phyloP scores from a whole-genome alignment of 78 protist genomes.

The Protostelium mycophagum region DNA sequence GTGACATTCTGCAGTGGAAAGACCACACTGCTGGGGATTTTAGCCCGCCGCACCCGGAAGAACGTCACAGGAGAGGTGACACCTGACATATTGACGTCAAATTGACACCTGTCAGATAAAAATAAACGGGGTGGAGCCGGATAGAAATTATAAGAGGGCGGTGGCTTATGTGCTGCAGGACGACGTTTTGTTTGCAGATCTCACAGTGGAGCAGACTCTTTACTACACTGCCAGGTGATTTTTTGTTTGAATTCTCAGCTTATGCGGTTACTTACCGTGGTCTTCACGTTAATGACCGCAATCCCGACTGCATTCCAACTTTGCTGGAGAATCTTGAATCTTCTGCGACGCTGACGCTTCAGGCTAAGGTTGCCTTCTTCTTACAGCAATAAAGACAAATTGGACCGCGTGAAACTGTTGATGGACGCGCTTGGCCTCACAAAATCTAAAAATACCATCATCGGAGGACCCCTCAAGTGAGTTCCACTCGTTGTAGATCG shows the following conservation, averaged over 20 bases:
- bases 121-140: slow-evolving; percentile 33
- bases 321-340: not conserved
- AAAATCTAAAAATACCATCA: slow-evolving; percentile 2
- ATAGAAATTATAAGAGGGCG: slow-evolving; percentile 18
- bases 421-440: not conserved
- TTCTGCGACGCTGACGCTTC: not conserved
- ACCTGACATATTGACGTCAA: too few relatives aligned
- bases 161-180: slow-evolving; percentile 47
- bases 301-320: too few relatives aligned
- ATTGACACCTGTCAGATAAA: too few relatives aligned
- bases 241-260: too few relatives aligned
- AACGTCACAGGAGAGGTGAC: slow-evolving; percentile 27
- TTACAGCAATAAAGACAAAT: slow-evolving; percentile 5
- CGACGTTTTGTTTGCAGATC: slow-evolving; percentile 18
- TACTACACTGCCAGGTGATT: slow-evolving; percentile 29
- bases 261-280: too few relatives aligned
- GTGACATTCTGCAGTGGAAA: slow-evolving; percentile 23
- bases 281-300: too few relatives aligned
- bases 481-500: slow-evolving; percentile 26
- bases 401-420: slow-evolving; percentile 7
- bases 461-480: slow-evolving; percentile 17
- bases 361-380: slow-evolving; percentile 1
- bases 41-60: slow-evolving; percentile 35
- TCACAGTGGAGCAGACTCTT: slow-evolving; percentile 22
- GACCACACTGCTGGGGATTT: slow-evolving; percentile 42